Evolutionary conservation across 2,329 filamentous ascomycete species (phyloP).

Genomic region (Sporothrix protearum): DNA sequence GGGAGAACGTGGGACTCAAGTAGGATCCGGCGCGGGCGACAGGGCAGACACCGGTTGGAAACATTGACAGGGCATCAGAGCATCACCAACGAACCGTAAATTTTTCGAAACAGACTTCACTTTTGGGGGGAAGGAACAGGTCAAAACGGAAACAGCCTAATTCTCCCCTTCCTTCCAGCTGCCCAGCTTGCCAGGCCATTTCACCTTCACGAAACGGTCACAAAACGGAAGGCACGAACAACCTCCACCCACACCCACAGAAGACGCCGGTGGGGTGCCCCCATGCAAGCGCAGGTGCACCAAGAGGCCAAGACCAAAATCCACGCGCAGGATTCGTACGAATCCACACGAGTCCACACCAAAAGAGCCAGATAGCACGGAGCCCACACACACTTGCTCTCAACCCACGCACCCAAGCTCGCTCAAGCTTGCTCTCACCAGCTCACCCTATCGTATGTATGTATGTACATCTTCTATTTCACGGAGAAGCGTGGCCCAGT

Average conservation of each 20-base stretch:
- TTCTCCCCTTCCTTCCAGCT: background rate
- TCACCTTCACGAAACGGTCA: background rate
- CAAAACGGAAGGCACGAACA: constrained; percentile 3
- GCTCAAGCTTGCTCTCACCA: constrained; percentile 4
- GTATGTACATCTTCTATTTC: background rate
- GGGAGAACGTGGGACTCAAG: background rate
- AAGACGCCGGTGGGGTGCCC: background rate
- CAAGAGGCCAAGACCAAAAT: background rate
- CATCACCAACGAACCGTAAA: background rate
- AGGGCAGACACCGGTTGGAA: background rate
- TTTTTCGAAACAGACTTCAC: background rate
- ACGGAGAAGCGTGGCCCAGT: background rate
- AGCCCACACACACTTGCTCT: background rate
- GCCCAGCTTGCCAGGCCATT: too few relatives aligned
- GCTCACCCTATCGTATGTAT: too few relatives aligned
- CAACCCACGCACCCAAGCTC: background rate
- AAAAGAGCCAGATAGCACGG: background rate
- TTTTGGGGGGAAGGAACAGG: background rate
- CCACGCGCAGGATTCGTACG: background rate
- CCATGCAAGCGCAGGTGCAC: background rate
- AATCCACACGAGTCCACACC: constrained; percentile 14
- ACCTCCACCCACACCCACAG: constrained; percentile 9
- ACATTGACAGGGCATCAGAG: background rate
- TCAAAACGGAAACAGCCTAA: constrained; percentile 8
- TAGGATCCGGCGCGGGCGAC: background rate